These are phyloP conservation scores for Dujonia santamariae DNA, from an alignment of 1,139 yeast genomes.

Conservation along the genomic window DNA sequence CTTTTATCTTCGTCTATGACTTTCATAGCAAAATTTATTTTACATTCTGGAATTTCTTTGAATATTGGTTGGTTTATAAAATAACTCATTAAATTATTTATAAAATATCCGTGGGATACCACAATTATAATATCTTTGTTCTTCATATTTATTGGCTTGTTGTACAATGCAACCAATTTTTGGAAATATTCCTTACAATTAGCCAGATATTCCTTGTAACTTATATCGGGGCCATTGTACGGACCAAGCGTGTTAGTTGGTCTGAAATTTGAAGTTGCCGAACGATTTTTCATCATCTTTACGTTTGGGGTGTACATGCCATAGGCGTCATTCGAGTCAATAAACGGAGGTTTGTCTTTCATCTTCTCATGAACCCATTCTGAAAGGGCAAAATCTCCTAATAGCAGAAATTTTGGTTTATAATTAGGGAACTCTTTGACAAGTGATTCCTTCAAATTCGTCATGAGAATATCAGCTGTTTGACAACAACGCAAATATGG, in stretches of 20 bases:
- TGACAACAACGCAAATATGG: constrained; percentile 48
- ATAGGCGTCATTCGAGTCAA: constrained; percentile 46
- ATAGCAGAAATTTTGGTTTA: constrained; percentile 36
- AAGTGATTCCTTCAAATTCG: constrained; percentile 25
- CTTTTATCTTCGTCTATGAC: constrained; percentile 13
- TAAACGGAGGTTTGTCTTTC: constrained; percentile 43
- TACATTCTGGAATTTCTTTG: constrained; percentile 45
- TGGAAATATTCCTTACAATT: constrained; percentile 42
- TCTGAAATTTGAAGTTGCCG: constrained; percentile 39
- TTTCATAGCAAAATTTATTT: constrained; percentile 32
- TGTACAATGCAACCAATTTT: constrained; percentile 44
- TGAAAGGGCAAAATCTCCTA: constrained; percentile 46
- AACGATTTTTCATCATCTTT: constrained; percentile 33
- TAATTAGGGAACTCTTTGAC: constrained; percentile 26
- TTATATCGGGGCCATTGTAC: constrained; percentile 44
- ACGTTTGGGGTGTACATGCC: constrained; percentile 48
- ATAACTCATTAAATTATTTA: constrained; percentile 38
- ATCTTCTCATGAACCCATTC: constrained; percentile 50
- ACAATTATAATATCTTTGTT: constrained; percentile 39
- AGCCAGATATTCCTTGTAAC: constrained; percentile 40
- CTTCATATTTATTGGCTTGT: constrained; percentile 32
- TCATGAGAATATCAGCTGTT: constrained; percentile 39
- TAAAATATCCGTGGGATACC: constrained; percentile 43
- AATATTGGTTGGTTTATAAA: constrained; percentile 46
- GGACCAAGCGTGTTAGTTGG: constrained; percentile 47